These are phyloP conservation scores for Coemansia sp. DNA, from an alignment of 192 early-diverging fungal species.

Conservation along the genomic window DNA sequence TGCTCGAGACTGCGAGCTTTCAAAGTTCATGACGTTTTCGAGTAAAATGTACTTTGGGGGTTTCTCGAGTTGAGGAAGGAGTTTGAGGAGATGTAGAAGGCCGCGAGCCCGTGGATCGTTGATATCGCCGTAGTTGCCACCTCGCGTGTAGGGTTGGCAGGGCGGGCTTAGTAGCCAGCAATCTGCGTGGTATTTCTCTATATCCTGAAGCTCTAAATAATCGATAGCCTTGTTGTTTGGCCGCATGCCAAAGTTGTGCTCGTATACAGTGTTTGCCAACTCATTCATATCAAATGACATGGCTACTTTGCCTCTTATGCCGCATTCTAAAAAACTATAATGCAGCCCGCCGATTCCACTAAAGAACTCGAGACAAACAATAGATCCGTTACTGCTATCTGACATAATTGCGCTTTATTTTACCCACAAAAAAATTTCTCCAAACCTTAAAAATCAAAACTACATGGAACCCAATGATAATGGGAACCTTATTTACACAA, in stretches of 20 bases:
- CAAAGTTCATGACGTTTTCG: constrained; percentile 55
- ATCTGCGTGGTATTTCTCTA: constrained; percentile 62
- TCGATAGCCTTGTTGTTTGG: constrained; percentile 53
- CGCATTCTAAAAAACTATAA: constrained; percentile 41
- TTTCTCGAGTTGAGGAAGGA: constrained; percentile 25
- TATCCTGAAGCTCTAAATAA: constrained; percentile 24
- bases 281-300: constrained; percentile 53
- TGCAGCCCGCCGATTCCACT: constrained; percentile 52
- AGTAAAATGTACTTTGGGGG: constrained; percentile 25
- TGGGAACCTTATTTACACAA: too few species aligned
- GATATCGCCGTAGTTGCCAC: constrained; percentile 75
- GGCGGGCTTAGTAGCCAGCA: constrained; percentile 92
- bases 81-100: constrained; percentile 32
- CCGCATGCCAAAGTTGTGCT: constrained; percentile 39
- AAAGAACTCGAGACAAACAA: constrained; percentile 51
- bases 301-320: constrained; percentile 15
- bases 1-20: constrained; percentile 36
- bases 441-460: too few species aligned
- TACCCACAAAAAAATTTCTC: too few species aligned
- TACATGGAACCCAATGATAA: too few species aligned
- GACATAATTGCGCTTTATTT: constrained; percentile 1
- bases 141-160: constrained; percentile 81
- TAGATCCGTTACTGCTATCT: constrained; percentile 1
- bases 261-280: constrained; percentile 45
- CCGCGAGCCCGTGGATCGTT: constrained; percentile 42